A percentile compares a stretch with the other conserved stretches of the same genome.
These are phyloP conservation scores for Fusarium beomiforme DNA, from an alignment of 2,329 filamentous ascomycete genomes.

Conservation along the genomic window DNA sequence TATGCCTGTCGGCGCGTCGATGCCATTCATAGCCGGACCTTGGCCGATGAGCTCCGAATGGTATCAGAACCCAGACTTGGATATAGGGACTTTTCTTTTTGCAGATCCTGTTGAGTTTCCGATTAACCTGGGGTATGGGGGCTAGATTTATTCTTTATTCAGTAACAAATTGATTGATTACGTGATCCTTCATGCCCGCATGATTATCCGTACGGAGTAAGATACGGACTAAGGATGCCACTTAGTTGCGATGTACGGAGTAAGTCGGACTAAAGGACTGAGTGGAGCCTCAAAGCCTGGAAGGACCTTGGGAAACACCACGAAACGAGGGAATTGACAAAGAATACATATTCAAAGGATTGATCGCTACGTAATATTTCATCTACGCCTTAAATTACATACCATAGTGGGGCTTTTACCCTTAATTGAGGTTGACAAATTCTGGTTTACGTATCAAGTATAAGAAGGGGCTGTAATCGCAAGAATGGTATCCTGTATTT, in stretches of 20 bases:
- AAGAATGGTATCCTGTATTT: no score
- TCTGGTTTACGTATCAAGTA: background rate
- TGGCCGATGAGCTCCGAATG: slow-evolving; percentile 8
- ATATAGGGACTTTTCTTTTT: slow-evolving; percentile 28
- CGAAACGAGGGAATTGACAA: background rate
- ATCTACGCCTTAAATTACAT: background rate
- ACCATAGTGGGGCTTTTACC: background rate
- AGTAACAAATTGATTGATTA: background rate
- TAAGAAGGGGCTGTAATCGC: background rate
- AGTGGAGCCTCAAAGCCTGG: background rate
- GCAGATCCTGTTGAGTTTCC: slow-evolving; percentile 28
- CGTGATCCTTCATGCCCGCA: fast-evolving
- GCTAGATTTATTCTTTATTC: background rate
- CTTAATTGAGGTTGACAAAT: fast-evolving
- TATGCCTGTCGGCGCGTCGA: background rate
- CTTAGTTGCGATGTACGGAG: background rate
- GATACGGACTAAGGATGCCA: background rate
- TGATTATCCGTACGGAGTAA: slow-evolving; percentile 4
- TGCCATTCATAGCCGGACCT: background rate
- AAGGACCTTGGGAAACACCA: background rate
- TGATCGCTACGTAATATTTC: background rate
- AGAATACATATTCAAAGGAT: background rate
- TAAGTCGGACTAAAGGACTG: background rate
- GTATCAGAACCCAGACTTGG: slow-evolving; percentile 13
- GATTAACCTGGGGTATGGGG: background rate